Evolutionary conservation across 2,329 filamentous ascomycete species (phyloP), one percentile per base, ranked within the genome.

Genomic region (Coniosporium tulheliwenetii): DNA sequence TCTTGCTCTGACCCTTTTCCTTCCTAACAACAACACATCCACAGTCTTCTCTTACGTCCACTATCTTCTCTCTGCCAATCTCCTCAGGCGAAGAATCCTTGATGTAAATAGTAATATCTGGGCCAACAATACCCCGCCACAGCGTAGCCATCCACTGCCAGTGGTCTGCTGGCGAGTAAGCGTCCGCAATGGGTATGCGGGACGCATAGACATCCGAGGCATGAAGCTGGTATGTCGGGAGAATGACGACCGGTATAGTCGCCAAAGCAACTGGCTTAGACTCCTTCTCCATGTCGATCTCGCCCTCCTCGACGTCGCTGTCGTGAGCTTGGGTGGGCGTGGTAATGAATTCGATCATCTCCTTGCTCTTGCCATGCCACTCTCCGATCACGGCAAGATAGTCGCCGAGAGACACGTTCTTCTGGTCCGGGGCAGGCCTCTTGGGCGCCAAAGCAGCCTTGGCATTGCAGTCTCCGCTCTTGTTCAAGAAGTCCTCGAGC

Each of bases 81-180:
- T 50, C 48, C 30, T 57, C 55, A 19, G 52, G 52, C 3, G 44
- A 50, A 15, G 52, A 55, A 37, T 62, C 57, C 35, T 66, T 69
- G 13, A 82, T 71, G 52, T 81, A 85, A 26, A 91, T 67, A 1
- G 81, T 81, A 37, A 89, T 63, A 58, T 96, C 89, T 0, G 89
- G 77, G 0, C 82, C 85, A 1, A 87, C 71, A 41, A 84, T 81
- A 8, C 85, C 85, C 8, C 87, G 78, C 89, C 89, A 96, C 15
- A 95, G 72, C 36, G 83, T 89, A 31, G 89, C 89, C 68, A 91
- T 85, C 89, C 89, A 96, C 59, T 93, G 83, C 86, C 89, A 96
- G 62, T 96, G 89, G 52, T 93, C 86, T n/a, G 82, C 71, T 0
- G 83, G 78, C 12, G 77, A 73, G 57, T 93, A 94, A 5, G 71